Percentiles rank a stretch among this genome's conserved stretches.
Conservation (phyloP, 225 moss, liverwort and hornwort species). For the Pseudisothecium myosuroides region DNA sequence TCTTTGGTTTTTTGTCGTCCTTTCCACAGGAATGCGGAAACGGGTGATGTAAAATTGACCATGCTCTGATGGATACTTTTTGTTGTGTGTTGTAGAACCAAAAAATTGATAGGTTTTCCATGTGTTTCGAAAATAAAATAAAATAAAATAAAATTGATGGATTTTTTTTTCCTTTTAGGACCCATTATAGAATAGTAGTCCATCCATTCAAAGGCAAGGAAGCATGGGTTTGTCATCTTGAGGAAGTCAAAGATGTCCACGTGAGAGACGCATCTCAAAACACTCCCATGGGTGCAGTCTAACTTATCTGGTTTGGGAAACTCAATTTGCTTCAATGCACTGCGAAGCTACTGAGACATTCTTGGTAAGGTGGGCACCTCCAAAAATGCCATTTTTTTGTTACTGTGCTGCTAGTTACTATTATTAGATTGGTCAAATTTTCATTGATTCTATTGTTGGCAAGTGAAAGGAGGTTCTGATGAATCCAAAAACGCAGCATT, state of each 20-base stretch:
- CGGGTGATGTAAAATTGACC: background rate
- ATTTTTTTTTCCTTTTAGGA: no score
- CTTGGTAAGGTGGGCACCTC: no score
- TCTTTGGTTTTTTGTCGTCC: no score
- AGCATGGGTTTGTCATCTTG: background rate
- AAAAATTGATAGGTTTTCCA: background rate
- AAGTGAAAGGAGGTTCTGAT: no score
- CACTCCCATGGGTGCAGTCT: background rate
- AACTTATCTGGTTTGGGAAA: background rate
- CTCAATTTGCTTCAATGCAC: background rate
- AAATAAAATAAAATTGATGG: no score
- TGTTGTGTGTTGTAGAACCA: fast-evolving
- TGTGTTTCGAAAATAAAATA: no score
- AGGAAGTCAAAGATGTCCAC: background rate
- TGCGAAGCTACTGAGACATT: no score
- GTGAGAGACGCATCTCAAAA: background rate
- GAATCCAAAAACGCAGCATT: fast-evolving
- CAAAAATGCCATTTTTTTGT: background rate
- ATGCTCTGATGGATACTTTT: fast-evolving
- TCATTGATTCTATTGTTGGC: background rate
- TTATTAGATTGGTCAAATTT: background rate
- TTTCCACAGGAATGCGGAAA: background rate
- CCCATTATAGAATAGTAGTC: no score
- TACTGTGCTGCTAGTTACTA: fast-evolving
- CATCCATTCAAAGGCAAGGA: background rate